These are phyloP conservation scores for Vitis hybrid DNA, from an alignment of 177 flowering plant species.

Conservation along the genomic window DNA sequence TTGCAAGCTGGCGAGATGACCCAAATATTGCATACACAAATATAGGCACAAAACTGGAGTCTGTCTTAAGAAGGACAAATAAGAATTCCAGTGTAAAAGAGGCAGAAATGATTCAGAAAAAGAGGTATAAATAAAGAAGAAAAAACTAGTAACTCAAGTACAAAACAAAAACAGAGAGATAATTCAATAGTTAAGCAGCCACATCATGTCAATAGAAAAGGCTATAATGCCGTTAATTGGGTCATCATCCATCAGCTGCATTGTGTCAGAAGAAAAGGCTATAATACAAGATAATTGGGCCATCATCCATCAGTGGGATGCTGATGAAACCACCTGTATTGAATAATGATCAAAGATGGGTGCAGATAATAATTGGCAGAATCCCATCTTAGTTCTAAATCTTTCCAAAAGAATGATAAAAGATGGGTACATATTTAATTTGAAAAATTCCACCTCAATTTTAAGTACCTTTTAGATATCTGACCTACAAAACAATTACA, in stretches of 20 bases:
- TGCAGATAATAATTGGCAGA: background rate
- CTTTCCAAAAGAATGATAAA: background rate
- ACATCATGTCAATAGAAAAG: too few relatives aligned
- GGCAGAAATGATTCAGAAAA: background rate
- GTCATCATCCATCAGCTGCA: too few relatives aligned
- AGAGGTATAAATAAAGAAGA: background rate
- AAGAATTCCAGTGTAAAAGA: conserved; percentile 7
- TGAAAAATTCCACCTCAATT: too few relatives aligned
- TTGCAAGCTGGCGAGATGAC: conserved; percentile 97
- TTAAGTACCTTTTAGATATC: too few relatives aligned
- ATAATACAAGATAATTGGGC: background rate
- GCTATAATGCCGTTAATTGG: too few relatives aligned
- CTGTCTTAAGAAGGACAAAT: conserved; percentile 38
- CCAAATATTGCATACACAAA: conserved; percentile 94
- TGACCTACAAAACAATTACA: too few relatives aligned
- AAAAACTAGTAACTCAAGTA: background rate
- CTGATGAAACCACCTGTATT: background rate
- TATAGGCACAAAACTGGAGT: conserved; percentile 88
- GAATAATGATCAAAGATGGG: background rate
- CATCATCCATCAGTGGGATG: background rate
- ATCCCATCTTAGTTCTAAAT: background rate
- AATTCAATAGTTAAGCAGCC: too few relatives aligned
- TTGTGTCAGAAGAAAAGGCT: background rate
- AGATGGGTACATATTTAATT: too few relatives aligned
- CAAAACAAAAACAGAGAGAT: background rate